Evolutionary conservation across 2,329 filamentous ascomycete species (phyloP), one percentile per base, ranked within the genome.

Genomic region (Aureobasidium melanogenum): DNA sequence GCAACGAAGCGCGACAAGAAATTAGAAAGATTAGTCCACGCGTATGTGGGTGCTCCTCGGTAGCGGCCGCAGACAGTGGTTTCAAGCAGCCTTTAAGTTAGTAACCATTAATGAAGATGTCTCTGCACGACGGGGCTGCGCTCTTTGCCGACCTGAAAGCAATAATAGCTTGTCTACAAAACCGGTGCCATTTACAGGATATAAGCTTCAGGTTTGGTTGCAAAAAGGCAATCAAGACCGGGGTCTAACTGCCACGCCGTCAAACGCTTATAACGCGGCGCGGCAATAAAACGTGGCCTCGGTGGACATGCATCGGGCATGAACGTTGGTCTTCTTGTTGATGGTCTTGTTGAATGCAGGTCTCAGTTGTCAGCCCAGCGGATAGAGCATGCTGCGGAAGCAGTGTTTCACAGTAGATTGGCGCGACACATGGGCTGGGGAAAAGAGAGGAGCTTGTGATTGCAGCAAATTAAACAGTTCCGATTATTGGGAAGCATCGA

Each of bases 191-290:
- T 39, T 36, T 26, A 46, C 15, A 56, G 12, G 19, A 57, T 47
- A 57, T 47, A 41, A 19, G 41, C 28, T 41, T 57, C 54, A 41
- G 30, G 22, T 43, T 24, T 41, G 41, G 28, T 56, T 44, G 22
- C 51, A 56, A 44, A 24, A 28, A 19, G 50, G 24, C 38, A 44
- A 28, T 26, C 38, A 56, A 28, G 28, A 56, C 39, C 52, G 26
- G 54, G 54, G 54, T 57, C 54, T 32, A 57, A 43, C 54, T 36
- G 54, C 41, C 54, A 57, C 54, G 54, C 54, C 54, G 41, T 57
- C 41, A 46, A 57, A 57, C 39, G 54, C 54, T 47, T 41, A 19
- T 28, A 47, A 47, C 54, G 54, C 54, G 39, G 54, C 54, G 41
- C 41, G 54, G 54, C 54, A 57, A 41, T 19, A 57, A 57, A 57